Evolutionary conservation across 2,329 filamentous ascomycete species (phyloP), one percentile per base, ranked within the genome.

Genomic region (Verticillium isaacii): DNA sequence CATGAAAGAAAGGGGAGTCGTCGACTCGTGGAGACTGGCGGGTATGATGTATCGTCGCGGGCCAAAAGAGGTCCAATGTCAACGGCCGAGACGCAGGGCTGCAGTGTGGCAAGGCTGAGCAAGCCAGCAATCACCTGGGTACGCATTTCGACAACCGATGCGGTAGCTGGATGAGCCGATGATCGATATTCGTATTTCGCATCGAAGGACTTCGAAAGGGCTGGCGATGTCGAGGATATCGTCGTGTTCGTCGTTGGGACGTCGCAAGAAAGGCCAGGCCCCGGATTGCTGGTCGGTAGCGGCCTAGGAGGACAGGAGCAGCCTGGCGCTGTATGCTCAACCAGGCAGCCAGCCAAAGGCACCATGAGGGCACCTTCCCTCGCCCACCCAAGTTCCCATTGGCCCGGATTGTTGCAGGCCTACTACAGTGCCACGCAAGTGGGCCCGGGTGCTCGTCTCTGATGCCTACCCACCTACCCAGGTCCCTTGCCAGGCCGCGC

Each of bases 1-100:
- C 79, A 82, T 36, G 78, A 80, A 61, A 84, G 70, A 61, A 81
- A 75, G 0, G 82, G 80, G 58, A 84, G 84, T 56, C 77, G 63
- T 32, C 60, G 65, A 5, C 62, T 56, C n/a, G 68, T 68, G n/a
- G 45, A 12, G 12, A 19, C 19, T 11, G 45, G 19, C 19, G 45
- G 11, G 9, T 52, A 41, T 12, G 37, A 15, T 52, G 45, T 23
- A 52, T 52, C 45, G n/a, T 52, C 45, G 45, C 50, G 61, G 57
- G 41, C 63, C 69, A 52, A 69, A 8, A 23, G 69, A 25, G 68
- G 57, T 29, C 66, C 68, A 64, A 75, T 70, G 56, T 73, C 72
- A 32, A 70, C 71, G 58, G 68, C 72, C 55, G 69, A 58, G 62
- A 65, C 70, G 60, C 67, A 64, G 36, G 71, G 68, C 15, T 69